These are phyloP conservation scores for Crithidia sp. DNA, from an alignment of 208 protist species.

Conservation along the genomic window DNA sequence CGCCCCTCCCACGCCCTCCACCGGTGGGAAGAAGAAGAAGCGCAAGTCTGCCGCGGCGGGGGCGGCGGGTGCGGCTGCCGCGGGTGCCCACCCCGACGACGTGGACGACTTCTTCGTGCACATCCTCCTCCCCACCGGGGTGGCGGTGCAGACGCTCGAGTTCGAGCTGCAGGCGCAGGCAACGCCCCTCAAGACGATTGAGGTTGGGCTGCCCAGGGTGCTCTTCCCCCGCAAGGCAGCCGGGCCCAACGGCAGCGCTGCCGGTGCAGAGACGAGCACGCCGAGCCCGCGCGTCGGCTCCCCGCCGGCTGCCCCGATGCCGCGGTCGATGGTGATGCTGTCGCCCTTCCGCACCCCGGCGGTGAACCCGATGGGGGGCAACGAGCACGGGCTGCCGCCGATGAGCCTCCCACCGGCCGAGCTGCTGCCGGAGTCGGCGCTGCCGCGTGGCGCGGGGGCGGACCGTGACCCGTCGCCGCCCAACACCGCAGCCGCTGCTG, in stretches of 20 bases:
- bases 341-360: conserved; percentile 40
- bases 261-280: conserved; percentile 1
- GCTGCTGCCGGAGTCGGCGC: conserved; percentile 18
- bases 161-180: conserved; percentile 57
- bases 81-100: conserved; percentile 36
- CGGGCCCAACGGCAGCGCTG: background rate
- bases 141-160: conserved; percentile 45
- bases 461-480: background rate
- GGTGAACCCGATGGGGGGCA: conserved; percentile 22
- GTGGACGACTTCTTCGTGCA: conserved; percentile 78
- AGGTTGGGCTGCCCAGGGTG: conserved; percentile 52
- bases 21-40: conserved; percentile 35
- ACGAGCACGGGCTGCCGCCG: conserved; percentile 40
- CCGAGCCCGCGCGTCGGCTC: conserved; percentile 4
- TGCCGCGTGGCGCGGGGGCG: background rate
- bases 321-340: conserved; percentile 7
- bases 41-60: conserved; percentile 10
- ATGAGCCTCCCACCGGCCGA: conserved; percentile 56
- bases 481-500: background rate
- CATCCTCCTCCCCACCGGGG: conserved; percentile 45
- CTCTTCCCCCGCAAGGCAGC: conserved; percentile 44
- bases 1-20: conserved; percentile 2
- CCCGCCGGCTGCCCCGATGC: background rate
- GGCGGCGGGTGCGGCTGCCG: background rate
- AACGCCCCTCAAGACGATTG: conserved; percentile 55